Evolutionary conservation across 345 rosid species (phyloP).

Genomic region (Angophora floribunda): DNA sequence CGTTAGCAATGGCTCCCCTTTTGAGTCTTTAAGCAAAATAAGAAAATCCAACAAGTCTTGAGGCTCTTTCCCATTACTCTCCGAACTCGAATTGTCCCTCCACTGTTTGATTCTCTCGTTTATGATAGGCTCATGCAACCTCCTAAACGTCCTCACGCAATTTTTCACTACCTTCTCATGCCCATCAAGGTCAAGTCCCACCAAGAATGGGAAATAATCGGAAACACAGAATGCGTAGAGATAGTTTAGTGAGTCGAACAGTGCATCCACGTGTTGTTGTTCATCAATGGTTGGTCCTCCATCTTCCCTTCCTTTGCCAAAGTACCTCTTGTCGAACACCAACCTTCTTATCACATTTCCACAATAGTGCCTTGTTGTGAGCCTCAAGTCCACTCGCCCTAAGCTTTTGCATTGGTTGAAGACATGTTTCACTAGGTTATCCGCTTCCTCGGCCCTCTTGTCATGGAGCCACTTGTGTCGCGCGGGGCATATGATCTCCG

Average conservation of each 20-base stretch:
- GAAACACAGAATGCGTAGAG: neutral
- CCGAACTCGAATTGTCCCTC: neutral
- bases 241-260: neutral
- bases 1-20: neutral
- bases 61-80: neutral
- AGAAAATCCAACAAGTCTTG: neutral
- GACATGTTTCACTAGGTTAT: neutral
- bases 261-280: neutral
- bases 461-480: neutral
- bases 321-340: neutral
- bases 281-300: neutral
- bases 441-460: neutral
- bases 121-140: neutral
- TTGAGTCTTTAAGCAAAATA: neutral
- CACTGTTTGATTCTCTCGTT: neutral
- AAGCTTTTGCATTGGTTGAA: slow-evolving; percentile 6
- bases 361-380: slow-evolving; percentile 2
- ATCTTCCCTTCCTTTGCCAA: neutral
- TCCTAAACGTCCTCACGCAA: neutral
- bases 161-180: neutral
- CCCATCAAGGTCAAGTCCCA: neutral
- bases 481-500: slow-evolving; percentile 5
- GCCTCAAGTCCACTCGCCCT: neutral
- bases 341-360: slow-evolving; percentile 10
- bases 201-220: neutral